Percentiles rank a stretch among this genome's conserved stretches.
These are phyloP conservation scores for Alectoria sarmentosa DNA, from an alignment of 495 filamentous ascomycete genomes.

Conservation along the genomic window DNA sequence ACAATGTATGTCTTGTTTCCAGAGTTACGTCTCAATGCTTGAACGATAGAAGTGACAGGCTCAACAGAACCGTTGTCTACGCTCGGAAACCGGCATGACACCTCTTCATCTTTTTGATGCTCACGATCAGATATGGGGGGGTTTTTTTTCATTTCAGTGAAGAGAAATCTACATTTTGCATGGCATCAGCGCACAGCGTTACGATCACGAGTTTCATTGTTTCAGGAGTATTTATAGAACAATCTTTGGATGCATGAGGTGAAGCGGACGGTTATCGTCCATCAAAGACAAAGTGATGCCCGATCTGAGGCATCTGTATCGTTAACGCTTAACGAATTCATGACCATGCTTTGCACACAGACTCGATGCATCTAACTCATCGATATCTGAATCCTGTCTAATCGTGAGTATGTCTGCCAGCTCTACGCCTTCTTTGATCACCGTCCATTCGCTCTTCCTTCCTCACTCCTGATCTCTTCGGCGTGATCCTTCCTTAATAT, in stretches of 20 bases:
- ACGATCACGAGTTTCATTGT: background rate
- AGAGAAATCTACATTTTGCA: background rate
- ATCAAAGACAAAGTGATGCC: background rate
- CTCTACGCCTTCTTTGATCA: background rate
- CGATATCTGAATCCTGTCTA: background rate
- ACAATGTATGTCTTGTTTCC: conserved; percentile 23
- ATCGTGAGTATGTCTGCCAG: background rate
- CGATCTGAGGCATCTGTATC: too few relatives aligned
- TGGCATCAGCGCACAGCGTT: background rate
- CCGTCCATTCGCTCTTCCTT: background rate
- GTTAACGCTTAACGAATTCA: too few relatives aligned
- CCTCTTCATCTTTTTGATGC: background rate
- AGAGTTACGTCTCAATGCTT: conserved; percentile 14
- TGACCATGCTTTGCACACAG: too few relatives aligned
- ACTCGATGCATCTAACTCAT: background rate
- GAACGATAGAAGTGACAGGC: conserved; percentile 15
- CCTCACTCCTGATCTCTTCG: background rate
- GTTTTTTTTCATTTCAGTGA: background rate
- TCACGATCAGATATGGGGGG: too few relatives aligned
- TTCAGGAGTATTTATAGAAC: background rate
- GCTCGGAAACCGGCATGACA: conserved; percentile 25
- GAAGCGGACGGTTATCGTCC: background rate
- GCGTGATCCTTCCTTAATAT: background rate
- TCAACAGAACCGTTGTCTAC: conserved; percentile 27
- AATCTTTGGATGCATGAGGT: background rate